Evolutionary conservation across 768 basidiomycete genomes (phyloP).

Genomic region (Amanita brunnescens): DNA sequence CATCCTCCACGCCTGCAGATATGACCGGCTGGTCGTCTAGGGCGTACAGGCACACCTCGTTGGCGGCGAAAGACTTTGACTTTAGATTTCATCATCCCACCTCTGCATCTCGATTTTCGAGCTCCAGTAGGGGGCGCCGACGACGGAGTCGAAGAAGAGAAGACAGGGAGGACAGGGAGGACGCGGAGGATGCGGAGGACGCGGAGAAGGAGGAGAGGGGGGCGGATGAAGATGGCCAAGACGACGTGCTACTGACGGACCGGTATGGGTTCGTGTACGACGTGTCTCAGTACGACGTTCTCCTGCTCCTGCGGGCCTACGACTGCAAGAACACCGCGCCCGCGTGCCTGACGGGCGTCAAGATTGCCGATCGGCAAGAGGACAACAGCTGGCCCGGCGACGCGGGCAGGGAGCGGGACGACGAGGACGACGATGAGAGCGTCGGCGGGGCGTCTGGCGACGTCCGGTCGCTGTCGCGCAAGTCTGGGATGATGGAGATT

Average conservation of each 20-base stretch:
- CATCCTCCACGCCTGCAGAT: background rate
- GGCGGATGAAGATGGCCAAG: background rate
- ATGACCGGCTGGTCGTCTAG: conserved; percentile 19
- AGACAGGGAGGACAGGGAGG: background rate
- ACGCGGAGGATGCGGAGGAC: background rate
- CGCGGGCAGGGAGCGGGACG: conserved; percentile 22
- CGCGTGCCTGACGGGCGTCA: conserved; percentile 79
- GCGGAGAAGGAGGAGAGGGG: background rate
- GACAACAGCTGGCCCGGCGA: conserved; percentile 72
- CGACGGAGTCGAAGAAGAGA: conserved; percentile 15
- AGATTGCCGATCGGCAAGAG: conserved; percentile 77
- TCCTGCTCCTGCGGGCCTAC: conserved; percentile 64
- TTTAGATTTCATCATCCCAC: conserved; percentile 57
- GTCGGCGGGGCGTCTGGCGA: conserved; percentile 6
- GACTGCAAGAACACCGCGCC: conserved; percentile 71
- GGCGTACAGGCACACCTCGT: conserved; percentile 47
- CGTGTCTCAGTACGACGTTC: conserved; percentile 69
- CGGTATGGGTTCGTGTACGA: conserved; percentile 91
- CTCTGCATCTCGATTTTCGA: conserved; percentile 46
- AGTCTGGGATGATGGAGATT: conserved; percentile 30
- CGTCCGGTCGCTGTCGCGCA: conserved; percentile 1
- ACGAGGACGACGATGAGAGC: conserved; percentile 23
- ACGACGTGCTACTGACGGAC: conserved; percentile 52
- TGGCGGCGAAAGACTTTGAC: conserved; percentile 66
- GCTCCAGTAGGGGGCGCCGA: conserved; percentile 41